Percentiles rank a stretch among this genome's conserved stretches.
phyloP scores from a whole-genome alignment of 2,329 filamentous ascomycete species.

The Aspergillus terreus region DNA sequence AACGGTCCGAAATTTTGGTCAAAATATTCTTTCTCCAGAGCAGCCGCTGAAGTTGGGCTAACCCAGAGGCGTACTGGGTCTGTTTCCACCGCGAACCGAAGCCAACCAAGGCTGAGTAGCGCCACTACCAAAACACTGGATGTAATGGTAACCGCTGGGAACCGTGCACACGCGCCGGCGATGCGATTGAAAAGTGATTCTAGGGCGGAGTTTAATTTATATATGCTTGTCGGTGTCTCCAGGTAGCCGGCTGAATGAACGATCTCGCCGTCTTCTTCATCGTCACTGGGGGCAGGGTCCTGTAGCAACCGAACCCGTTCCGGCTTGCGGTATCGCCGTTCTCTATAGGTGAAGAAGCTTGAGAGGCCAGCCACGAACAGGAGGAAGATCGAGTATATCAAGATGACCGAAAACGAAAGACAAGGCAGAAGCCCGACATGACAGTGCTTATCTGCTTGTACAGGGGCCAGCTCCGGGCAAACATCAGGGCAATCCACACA shows the following conservation, averaged over 20 bases:
- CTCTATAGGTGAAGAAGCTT: slow-evolving; percentile 72
- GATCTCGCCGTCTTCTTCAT: slow-evolving; percentile 88
- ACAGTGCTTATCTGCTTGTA: slow-evolving; percentile 69
- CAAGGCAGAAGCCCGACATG: slow-evolving; percentile 86
- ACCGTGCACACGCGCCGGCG: slow-evolving; percentile 75
- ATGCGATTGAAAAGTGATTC: slow-evolving; percentile 76
- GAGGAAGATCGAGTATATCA: slow-evolving; percentile 76
- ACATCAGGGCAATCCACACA: slow-evolving; percentile 89
- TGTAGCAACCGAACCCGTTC: slow-evolving; percentile 84
- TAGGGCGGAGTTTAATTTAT: slow-evolving; percentile 77
- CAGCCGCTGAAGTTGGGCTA: slow-evolving; percentile 85
- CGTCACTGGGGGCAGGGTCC: slow-evolving; percentile 77
- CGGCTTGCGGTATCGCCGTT: slow-evolving; percentile 68
- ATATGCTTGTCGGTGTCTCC: slow-evolving; percentile 73
- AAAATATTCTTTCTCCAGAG: slow-evolving; percentile 90
- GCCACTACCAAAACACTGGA: slow-evolving; percentile 71
- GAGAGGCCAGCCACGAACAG: slow-evolving; percentile 63
- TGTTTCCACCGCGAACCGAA: slow-evolving; percentile 82
- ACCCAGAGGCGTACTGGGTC: slow-evolving; percentile 94
- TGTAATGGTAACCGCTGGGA: slow-evolving; percentile 78
- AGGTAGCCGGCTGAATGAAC: slow-evolving; percentile 72
- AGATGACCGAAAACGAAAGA: slow-evolving; percentile 85
- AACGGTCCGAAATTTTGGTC: slow-evolving; percentile 92
- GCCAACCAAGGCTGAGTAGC: slow-evolving; percentile 80
- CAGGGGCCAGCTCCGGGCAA: slow-evolving; percentile 75